Conservation (phyloP, 441 rosid species). For the Adansonia rubrostipa region DNA sequence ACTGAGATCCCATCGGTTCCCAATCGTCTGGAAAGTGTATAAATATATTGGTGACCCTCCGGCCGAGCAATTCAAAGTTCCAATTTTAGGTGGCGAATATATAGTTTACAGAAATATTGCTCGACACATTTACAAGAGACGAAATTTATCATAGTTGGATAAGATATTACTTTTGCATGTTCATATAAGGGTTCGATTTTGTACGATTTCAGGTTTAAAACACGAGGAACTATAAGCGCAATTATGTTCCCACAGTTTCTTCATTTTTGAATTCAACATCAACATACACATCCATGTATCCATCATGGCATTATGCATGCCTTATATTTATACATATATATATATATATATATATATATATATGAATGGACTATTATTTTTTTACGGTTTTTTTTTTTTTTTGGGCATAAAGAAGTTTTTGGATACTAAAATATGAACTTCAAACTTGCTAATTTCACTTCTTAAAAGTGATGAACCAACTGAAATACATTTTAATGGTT, state of each 20-base stretch:
- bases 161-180: not conserved
- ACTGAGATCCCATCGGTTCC: constrained; percentile 21
- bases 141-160: not conserved
- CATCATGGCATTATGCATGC: too few species aligned
- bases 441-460: too few species aligned
- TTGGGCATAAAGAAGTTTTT: too few species aligned
- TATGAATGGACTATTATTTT: too few species aligned
- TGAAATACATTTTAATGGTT: too few species aligned
- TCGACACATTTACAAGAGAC: not conserved
- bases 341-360: too few species aligned
- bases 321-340: too few species aligned
- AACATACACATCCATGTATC: too few species aligned
- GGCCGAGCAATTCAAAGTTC: not conserved
- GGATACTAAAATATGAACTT: too few species aligned
- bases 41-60: not conserved
- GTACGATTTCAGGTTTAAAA: not conserved
- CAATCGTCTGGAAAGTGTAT: not conserved
- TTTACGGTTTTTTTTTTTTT: too few species aligned
- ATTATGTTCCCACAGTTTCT: not conserved
- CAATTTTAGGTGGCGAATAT: not conserved
- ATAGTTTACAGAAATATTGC: not conserved
- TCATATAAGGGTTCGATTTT: not conserved
- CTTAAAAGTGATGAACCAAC: too few species aligned
- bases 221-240: not conserved
- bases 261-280: not conserved